Evolutionary conservation across 192 early-diverging fungal species (phyloP).

Genomic region (Mortierella antarctica): DNA sequence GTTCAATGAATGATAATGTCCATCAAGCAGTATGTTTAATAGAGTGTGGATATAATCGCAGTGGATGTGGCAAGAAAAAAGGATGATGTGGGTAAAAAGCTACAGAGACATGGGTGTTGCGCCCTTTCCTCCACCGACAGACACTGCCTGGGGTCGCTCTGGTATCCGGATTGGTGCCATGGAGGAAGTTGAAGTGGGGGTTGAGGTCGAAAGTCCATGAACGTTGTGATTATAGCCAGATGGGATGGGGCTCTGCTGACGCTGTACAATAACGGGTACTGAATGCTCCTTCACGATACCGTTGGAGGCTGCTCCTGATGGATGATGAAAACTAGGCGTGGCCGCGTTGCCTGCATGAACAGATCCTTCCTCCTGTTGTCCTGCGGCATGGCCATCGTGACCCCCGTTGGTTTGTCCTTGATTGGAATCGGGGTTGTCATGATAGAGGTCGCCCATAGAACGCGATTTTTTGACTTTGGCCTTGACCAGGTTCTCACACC

Average conservation of each 20-base stretch:
- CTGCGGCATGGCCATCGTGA: neutral
- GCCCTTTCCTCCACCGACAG: slow-evolving; percentile 40
- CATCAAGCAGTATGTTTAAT: too few relatives aligned
- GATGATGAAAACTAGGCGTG: slow-evolving; percentile 3
- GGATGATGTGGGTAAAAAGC: neutral
- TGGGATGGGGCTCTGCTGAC: neutral
- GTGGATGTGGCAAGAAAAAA: neutral
- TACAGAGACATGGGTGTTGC: slow-evolving; percentile 34
- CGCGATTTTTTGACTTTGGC: slow-evolving; percentile 54
- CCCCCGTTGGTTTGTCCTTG: neutral
- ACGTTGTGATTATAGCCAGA: neutral
- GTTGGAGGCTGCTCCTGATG: slow-evolving; percentile 3
- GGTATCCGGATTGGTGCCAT: slow-evolving; percentile 34
- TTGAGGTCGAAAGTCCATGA: slow-evolving; percentile 22
- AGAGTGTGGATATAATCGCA: neutral
- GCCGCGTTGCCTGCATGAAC: neutral
- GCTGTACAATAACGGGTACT: slow-evolving; percentile 35
- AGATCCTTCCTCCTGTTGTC: neutral
- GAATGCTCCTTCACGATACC: slow-evolving; percentile 17
- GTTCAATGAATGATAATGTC: too few relatives aligned
- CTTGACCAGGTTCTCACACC: slow-evolving; percentile 62
- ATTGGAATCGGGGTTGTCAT: neutral
- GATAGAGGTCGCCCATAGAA: slow-evolving; percentile 19
- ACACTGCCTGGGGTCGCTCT: slow-evolving; percentile 22
- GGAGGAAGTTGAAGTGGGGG: slow-evolving; percentile 13